Percentiles rank a stretch among this genome's conserved stretches.
phyloP scores from a whole-genome alignment of 768 basidiomycete species.

The Hydnum rufescens region DNA sequence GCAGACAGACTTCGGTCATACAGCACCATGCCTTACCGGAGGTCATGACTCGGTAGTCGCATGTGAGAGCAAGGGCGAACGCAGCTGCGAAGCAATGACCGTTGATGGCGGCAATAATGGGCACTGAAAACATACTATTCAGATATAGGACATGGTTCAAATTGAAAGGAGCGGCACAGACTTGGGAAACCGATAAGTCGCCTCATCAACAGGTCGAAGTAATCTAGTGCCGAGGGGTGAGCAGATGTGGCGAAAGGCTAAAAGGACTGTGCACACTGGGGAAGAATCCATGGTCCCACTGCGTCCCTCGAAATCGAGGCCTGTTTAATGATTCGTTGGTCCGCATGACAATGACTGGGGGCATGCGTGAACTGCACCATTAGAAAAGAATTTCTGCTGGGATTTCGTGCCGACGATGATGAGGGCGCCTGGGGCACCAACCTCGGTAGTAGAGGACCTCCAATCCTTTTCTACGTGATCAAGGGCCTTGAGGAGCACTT shows the following conservation, averaged over 20 bases:
- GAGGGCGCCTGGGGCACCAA: slow-evolving; percentile 45
- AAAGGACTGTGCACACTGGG: no score
- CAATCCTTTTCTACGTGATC: slow-evolving; percentile 56
- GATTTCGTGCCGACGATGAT: slow-evolving; percentile 54
- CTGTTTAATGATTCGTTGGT: slow-evolving; percentile 13
- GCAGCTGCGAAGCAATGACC: slow-evolving; percentile 25
- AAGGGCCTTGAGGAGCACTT: no score
- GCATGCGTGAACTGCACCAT: slow-evolving; percentile 26
- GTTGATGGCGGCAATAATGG: slow-evolving; percentile 28
- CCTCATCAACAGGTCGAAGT: slow-evolving; percentile 50
- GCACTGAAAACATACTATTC: slow-evolving; percentile 27
- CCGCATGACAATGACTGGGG: no score
- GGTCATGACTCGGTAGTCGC: slow-evolving; percentile 17
- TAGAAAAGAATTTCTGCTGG: slow-evolving; percentile 65
- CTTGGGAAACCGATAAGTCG: slow-evolving; percentile 61
- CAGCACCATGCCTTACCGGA: background rate
- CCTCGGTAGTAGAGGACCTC: no score
- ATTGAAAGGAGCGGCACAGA: slow-evolving; percentile 18
- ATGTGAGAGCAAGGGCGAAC: slow-evolving; percentile 22
- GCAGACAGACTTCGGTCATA: slow-evolving; percentile 21
- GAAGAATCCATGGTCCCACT: background rate
- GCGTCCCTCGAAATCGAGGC: slow-evolving; percentile 23
- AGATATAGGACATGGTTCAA: background rate
- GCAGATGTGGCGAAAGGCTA: no score
- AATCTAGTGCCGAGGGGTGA: slow-evolving; percentile 36